A percentile compares a stretch with the other conserved stretches of the same genome.
Evolutionary conservation across 1,284 basidiomycete genomes (phyloP).

Genomic region (Cryptococcus maquisensis): DNA sequence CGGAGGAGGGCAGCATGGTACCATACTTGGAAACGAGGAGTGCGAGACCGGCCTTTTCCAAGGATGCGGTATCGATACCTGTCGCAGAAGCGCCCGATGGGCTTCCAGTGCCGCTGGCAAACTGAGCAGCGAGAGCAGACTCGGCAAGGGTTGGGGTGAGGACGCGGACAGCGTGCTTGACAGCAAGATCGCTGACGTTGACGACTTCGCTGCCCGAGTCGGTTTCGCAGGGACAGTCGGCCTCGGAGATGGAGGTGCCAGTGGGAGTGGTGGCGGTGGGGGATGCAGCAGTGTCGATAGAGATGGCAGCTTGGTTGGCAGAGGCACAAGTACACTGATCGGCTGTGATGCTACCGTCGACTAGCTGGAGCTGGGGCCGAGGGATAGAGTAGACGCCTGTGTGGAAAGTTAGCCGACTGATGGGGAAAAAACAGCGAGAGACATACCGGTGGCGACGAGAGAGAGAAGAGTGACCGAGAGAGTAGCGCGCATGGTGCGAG

Average conservation of each 20-base stretch:
- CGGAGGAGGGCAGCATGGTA: no score
- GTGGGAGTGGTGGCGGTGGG: not conserved
- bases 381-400: not conserved
- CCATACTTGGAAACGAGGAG: no score
- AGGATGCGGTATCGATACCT: not conserved
- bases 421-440: no score
- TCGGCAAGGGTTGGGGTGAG: not conserved
- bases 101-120: no score
- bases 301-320: no score
- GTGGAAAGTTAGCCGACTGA: no score
- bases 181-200: not conserved
- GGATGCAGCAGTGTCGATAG: not conserved
- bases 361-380: not conserved
- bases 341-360: no score
- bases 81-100: not conserved
- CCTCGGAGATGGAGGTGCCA: not conserved
- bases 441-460: no score
- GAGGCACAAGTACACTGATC: no score
- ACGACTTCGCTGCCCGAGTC: not conserved
- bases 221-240: no score
- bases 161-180: not conserved
- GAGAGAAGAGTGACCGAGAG: no score
- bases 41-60: not conserved
- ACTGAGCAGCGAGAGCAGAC: not conserved
- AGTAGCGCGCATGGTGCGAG: no score